These are phyloP conservation scores for Phytophthora pseudosyringae DNA, from an alignment of 352 stramenopile genomes.

Conservation along the genomic window DNA sequence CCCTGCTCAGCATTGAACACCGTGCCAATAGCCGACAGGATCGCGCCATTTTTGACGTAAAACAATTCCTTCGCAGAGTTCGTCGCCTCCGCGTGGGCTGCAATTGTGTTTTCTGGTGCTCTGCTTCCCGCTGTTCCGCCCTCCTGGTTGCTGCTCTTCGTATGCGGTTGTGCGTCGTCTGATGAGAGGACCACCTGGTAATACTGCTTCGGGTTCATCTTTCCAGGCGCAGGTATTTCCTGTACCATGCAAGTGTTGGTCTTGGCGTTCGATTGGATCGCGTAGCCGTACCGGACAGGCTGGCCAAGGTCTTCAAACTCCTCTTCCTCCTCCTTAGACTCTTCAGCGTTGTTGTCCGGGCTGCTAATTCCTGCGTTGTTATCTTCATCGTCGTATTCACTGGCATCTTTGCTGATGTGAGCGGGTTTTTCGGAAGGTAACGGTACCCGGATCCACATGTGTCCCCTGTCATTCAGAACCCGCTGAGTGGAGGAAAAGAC, in stretches of 20 bases:
- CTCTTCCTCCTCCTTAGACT: conserved; percentile 45
- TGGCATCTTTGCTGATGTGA: conserved; percentile 6
- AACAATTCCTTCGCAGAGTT: conserved; percentile 57
- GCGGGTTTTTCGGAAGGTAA: conserved; percentile 32
- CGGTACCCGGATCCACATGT: conserved; percentile 73
- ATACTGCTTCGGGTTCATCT: conserved; percentile 63
- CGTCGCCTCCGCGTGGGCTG: conserved; percentile 45
- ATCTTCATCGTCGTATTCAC: conserved; percentile 20
- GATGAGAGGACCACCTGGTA: conserved; percentile 49
- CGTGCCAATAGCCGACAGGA: conserved; percentile 59
- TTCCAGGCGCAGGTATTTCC: conserved; percentile 64
- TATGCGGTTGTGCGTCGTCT: conserved; percentile 9
- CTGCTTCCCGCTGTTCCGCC: conserved; percentile 7
- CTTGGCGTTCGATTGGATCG: conserved; percentile 80
- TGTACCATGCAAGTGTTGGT: conserved; percentile 81
- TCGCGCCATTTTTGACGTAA: conserved; percentile 51
- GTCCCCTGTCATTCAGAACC: conserved; percentile 59
- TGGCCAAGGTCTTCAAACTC: conserved; percentile 31
- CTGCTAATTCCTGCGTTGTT: conserved; percentile 18
- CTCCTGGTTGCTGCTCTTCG: conserved; percentile 31
- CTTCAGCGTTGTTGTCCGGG: conserved; percentile 43
- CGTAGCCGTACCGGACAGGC: conserved; percentile 57
- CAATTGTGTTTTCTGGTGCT: conserved; percentile 31
- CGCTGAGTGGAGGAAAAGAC: conserved; percentile 62
- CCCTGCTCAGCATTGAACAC: conserved; percentile 58